A percentile compares a stretch with the other conserved stretches of the same genome.
These are phyloP conservation scores for Litchi chinensis DNA, from an alignment of 345 rosid genomes.

Conservation along the genomic window DNA sequence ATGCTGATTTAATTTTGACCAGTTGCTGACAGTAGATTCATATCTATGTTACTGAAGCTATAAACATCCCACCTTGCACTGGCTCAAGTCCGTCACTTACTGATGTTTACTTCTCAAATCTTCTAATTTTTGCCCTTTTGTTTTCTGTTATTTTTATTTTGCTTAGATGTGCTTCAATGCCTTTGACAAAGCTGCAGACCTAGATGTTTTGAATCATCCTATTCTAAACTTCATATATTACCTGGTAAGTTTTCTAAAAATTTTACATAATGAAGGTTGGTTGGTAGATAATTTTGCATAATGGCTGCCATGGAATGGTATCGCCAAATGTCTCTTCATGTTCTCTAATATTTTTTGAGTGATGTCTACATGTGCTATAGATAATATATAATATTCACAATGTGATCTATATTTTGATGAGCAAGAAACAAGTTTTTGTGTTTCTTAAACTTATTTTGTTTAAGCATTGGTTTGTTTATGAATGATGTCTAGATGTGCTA, in stretches of 20 bases:
- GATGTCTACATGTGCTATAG: background rate
- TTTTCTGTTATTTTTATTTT: conserved; percentile 14
- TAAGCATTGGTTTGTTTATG: no score
- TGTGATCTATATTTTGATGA: background rate
- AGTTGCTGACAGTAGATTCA: background rate
- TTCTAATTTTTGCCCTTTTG: conserved; percentile 11
- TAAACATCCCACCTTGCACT: background rate
- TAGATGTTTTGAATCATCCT: conserved; percentile 85
- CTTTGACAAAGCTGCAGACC: conserved; percentile 73
- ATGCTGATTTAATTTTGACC: background rate
- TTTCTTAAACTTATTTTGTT: no score
- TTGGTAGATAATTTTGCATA: background rate
- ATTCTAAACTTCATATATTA: conserved; percentile 80
- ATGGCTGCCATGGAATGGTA: background rate
- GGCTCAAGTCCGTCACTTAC: background rate
- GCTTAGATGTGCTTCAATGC: conserved; percentile 82
- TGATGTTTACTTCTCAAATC: conserved; percentile 2
- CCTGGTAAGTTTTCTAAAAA: conserved; percentile 51
- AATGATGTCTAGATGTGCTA: no score
- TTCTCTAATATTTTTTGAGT: background rate
- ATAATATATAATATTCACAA: no score
- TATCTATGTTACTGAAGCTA: background rate
- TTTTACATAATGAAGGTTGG: background rate
- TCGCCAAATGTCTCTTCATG: background rate
- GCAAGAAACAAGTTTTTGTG: background rate